phyloP scores from a whole-genome alignment of 257 asterid genomes.

The Plantago ovata region DNA sequence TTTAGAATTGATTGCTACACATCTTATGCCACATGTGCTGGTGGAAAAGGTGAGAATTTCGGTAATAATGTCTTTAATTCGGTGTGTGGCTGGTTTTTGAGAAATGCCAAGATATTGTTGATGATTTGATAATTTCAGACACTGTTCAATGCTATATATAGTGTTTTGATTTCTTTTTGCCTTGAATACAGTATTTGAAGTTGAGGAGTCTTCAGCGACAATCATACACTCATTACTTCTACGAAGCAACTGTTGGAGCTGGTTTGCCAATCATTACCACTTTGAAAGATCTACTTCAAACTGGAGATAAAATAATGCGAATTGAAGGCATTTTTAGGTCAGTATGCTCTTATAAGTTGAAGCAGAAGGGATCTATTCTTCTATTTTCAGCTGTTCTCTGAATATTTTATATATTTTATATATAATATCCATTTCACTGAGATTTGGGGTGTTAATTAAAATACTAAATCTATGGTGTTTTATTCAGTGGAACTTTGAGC shows the following conservation, averaged over 20 bases:
- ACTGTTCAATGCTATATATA: neutral
- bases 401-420: neutral
- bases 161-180: slow-evolving; percentile 5
- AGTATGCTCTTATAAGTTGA: slow-evolving; percentile 15
- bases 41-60: no score
- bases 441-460: no score
- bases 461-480: neutral
- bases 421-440: neutral
- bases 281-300: slow-evolving; percentile 90
- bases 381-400: neutral
- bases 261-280: slow-evolving; percentile 97
- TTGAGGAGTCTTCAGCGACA: slow-evolving; percentile 92
- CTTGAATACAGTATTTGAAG: slow-evolving; percentile 65
- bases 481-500: slow-evolving; percentile 93
- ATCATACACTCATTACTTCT: slow-evolving; percentile 90
- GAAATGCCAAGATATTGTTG: neutral
- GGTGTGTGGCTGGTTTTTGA: no score
- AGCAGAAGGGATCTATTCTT: neutral
- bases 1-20: no score
- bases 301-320: slow-evolving; percentile 85
- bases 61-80: no score
- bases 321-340: slow-evolving; percentile 99
- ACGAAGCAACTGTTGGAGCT: slow-evolving; percentile 98
- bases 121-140: neutral
- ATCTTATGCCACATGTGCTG: no score